These are phyloP conservation scores for Salix brachista DNA, from an alignment of 345 rosid species.

Conservation along the genomic window DNA sequence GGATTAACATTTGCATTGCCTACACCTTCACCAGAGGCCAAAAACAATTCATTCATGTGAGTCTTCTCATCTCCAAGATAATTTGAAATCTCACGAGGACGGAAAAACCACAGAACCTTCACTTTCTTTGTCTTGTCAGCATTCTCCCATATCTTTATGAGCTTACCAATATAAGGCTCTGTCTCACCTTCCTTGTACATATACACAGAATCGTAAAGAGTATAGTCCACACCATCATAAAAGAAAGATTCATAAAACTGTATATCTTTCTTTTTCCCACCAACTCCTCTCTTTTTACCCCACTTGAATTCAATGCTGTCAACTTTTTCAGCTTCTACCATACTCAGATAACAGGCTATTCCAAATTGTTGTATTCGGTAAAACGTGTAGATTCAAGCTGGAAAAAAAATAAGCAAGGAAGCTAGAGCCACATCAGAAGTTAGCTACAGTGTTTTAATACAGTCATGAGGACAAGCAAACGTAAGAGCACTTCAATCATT, in stretches of 20 bases:
- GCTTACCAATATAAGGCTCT: constrained; percentile 68
- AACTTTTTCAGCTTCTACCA: constrained; percentile 42
- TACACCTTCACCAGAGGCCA: constrained; percentile 78
- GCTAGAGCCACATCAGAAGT: neutral
- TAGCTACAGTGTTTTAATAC: neutral
- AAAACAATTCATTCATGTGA: constrained; percentile 59
- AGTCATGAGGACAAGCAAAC: neutral
- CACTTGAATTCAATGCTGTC: constrained; percentile 59
- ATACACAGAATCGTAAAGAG: constrained; percentile 67
- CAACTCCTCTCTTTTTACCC: constrained; percentile 59
- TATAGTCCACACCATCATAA: constrained; percentile 58
- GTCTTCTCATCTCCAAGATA: constrained; percentile 35
- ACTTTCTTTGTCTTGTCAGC: constrained; percentile 44
- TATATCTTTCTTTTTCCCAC: constrained; percentile 57
- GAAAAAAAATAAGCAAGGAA: neutral
- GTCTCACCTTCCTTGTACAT: constrained; percentile 34
- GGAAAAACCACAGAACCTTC: constrained; percentile 80
- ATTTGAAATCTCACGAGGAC: constrained; percentile 52
- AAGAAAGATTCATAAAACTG: constrained; percentile 71
- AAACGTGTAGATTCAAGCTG: neutral
- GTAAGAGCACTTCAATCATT: neutral
- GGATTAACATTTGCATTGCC: constrained; percentile 69
- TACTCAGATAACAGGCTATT: constrained; percentile 19
- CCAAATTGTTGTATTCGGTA: neutral
- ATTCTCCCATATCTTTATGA: constrained; percentile 70